phyloP scores from a whole-genome alignment of 2,329 filamentous ascomycete genomes.

The Ophiostoma ulmi region DNA sequence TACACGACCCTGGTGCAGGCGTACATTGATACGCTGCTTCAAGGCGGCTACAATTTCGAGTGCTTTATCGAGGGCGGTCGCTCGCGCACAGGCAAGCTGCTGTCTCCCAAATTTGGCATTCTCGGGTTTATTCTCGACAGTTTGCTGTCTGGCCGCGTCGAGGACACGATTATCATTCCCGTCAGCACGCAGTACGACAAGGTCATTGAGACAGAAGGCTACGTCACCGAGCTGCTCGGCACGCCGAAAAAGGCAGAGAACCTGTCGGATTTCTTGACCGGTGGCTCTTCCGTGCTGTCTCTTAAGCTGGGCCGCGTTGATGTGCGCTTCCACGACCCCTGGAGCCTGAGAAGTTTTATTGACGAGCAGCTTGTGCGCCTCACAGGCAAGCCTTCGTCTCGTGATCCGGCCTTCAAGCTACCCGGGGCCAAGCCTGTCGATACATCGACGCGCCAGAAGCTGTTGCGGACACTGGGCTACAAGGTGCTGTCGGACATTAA shows the following conservation, averaged over 20 bases:
- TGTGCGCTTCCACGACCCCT: conserved; percentile 92
- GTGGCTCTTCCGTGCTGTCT: conserved; percentile 78
- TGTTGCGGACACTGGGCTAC: conserved; percentile 84
- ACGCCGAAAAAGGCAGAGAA: conserved; percentile 96
- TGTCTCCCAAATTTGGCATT: conserved; percentile 94
- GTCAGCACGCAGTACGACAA: conserved; percentile 99
- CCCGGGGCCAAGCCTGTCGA: conserved; percentile 46
- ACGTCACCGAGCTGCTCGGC: conserved; percentile 88
- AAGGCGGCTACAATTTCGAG: conserved; percentile 89
- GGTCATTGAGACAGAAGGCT: conserved; percentile 95
- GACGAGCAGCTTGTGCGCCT: conserved; percentile 64
- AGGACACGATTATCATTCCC: conserved; percentile 89
- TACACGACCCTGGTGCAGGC: conserved; percentile 92
- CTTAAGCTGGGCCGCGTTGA: conserved; percentile 87
- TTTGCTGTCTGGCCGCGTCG: conserved; percentile 76
- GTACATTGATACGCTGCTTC: conserved; percentile 88
- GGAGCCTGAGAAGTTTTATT: conserved; percentile 81
- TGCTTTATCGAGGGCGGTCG: conserved; percentile 96
- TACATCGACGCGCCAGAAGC: conserved; percentile 57
- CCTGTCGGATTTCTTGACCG: conserved; percentile 78
- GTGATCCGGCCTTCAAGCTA: conserved; percentile 43
- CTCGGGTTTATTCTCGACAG: conserved; percentile 88
- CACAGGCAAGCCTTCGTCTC: conserved; percentile 43
- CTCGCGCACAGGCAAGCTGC: conserved; percentile 85
- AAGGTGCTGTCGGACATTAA: conserved; percentile 93